These are phyloP conservation scores for Euptelea pleiosperma DNA, from an alignment of 164 flowering plant genomes.

Conservation along the genomic window DNA sequence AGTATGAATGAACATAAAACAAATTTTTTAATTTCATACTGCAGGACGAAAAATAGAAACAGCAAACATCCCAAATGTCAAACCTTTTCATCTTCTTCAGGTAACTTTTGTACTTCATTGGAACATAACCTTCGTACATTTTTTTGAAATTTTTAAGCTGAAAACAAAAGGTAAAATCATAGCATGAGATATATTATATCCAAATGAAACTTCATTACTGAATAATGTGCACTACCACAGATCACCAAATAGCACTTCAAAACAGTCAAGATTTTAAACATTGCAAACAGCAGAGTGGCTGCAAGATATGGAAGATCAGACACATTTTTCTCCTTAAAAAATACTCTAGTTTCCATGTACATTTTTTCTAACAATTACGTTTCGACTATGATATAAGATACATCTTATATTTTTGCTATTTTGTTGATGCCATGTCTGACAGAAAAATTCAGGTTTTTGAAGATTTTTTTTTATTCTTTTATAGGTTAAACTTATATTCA, in stretches of 20 bases:
- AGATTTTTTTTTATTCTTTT: not conserved
- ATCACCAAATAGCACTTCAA: conserved; percentile 2
- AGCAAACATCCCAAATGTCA: conserved; percentile 17
- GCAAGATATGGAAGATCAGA: too few relatives aligned
- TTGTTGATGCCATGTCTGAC: not conserved
- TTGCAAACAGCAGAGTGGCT: not conserved
- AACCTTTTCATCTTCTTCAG: conserved; percentile 85
- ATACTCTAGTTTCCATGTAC: not conserved
- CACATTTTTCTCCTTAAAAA: too few relatives aligned
- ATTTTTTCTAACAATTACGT: not conserved
- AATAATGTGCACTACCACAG: not conserved
- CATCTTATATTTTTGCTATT: not conserved
- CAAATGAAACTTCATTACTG: not conserved
- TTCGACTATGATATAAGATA: not conserved
- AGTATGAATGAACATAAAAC: not conserved
- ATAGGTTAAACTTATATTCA: not conserved
- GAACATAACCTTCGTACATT: conserved; percentile 85
- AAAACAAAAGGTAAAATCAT: conserved; percentile 7
- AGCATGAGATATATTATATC: not conserved
- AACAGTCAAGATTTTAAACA: not conserved
- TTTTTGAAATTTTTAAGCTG: conserved; percentile 70
- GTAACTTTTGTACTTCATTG: conserved; percentile 85
- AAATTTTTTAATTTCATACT: too few relatives aligned
- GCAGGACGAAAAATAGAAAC: not conserved
- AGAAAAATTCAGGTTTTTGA: not conserved